These are phyloP conservation scores for Cenchrus purpureus DNA, from an alignment of 176 grass and related monocot species.

Conservation along the genomic window DNA sequence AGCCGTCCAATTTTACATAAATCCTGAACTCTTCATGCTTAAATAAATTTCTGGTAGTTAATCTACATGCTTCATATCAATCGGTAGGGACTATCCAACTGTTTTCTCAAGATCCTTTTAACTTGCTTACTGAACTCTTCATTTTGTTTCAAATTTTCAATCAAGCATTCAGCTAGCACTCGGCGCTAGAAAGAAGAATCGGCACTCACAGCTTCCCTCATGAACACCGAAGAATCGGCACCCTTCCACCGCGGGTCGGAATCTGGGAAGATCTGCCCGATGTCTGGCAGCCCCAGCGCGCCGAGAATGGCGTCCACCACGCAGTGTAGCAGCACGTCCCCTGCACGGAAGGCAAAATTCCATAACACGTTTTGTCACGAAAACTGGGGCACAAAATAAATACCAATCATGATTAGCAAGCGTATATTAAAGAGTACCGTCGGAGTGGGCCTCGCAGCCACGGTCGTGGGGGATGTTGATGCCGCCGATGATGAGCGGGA, in stretches of 20 bases:
- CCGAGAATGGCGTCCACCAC: constrained; percentile 98
- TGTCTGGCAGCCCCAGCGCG: constrained; percentile 94
- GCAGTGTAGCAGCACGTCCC: constrained; percentile 98
- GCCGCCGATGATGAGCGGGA: constrained; percentile 98
- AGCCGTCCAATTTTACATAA: not conserved
- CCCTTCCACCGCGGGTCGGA: constrained; percentile 94
- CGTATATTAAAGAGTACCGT: constrained; percentile 53
- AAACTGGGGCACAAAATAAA: constrained; percentile 1
- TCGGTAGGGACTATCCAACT: not conserved
- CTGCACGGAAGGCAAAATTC: constrained; percentile 43
- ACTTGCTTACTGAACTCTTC: not conserved
- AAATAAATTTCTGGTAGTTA: too few relatives aligned
- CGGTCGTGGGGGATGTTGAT: constrained; percentile 91
- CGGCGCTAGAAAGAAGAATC: not conserved
- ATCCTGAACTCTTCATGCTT: too few relatives aligned
- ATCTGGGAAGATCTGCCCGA: constrained; percentile 98
- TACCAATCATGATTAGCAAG: not conserved
- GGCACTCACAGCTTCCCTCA: constrained; percentile 85
- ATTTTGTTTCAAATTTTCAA: not conserved
- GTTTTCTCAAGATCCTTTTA: not conserved
- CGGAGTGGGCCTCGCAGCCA: constrained; percentile 94
- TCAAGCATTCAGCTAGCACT: constrained; percentile 1
- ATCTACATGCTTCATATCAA: not conserved
- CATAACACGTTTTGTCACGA: not conserved
- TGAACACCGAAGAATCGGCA: constrained; percentile 81